phyloP scores from a whole-genome alignment of 306 rosid species.

The Cicer bijugum region DNA sequence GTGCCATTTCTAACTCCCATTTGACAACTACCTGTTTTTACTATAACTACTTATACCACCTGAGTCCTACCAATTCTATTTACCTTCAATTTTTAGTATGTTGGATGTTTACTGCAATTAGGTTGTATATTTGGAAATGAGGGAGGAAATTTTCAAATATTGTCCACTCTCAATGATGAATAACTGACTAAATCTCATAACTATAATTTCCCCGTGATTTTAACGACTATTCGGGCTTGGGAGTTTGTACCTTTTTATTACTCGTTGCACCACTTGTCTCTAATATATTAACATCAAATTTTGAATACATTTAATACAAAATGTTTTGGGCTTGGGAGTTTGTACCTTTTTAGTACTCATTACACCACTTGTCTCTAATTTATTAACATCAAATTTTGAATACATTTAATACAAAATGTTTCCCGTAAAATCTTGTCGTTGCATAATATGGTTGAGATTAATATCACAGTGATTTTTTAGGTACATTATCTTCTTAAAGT shows the following conservation, averaged over 20 bases:
- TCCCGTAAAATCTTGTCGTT: background rate
- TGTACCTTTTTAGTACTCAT: slow-evolving; percentile 5
- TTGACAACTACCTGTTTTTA: slow-evolving; percentile 55
- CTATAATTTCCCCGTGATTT: slow-evolving; percentile 7
- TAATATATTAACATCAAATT: slow-evolving; percentile 33
- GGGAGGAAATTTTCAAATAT: slow-evolving; percentile 34
- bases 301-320: background rate
- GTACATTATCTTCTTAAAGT: slow-evolving; percentile 15
- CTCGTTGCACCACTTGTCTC: slow-evolving; percentile 5
- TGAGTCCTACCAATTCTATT: slow-evolving; percentile 37
- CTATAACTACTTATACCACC: slow-evolving; percentile 44
- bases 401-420: slow-evolving; percentile 20
- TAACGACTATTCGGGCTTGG: slow-evolving; percentile 22
- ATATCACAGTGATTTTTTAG: slow-evolving; percentile 22
- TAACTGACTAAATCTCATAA: slow-evolving; percentile 18
- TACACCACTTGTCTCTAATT: slow-evolving; percentile 17
- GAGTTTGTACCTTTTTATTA: slow-evolving; percentile 19
- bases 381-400: slow-evolving; percentile 34
- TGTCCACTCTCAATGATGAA: slow-evolving; percentile 18
- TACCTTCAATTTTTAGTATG: slow-evolving; percentile 28
- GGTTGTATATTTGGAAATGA: slow-evolving; percentile 39
- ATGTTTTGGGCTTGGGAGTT: slow-evolving; percentile 33
- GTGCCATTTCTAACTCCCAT: slow-evolving; percentile 79
- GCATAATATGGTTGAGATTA: slow-evolving; percentile 12
- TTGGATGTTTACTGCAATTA: slow-evolving; percentile 36